These are phyloP conservation scores for Sporothrix pseudoabietina DNA, from an alignment of 2,329 filamentous ascomycete species.

Conservation along the genomic window DNA sequence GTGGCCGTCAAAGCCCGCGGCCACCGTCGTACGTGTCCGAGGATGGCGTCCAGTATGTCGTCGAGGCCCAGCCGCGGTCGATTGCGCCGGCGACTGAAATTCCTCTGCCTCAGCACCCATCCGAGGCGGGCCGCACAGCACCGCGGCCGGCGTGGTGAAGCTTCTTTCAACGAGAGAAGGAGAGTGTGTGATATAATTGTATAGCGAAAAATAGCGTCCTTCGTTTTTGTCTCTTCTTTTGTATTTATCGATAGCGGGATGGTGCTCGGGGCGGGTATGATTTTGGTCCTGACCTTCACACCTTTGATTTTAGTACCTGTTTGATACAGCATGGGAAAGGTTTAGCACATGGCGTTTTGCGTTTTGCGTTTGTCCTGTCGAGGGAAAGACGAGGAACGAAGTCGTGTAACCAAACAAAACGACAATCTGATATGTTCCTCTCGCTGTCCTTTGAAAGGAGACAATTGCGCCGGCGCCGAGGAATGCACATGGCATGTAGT, in stretches of 20 bases:
- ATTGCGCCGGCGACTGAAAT: constrained; percentile 52
- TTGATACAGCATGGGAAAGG: constrained; percentile 10
- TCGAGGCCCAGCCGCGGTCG: constrained; percentile 66
- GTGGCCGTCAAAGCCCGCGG: constrained; percentile 42
- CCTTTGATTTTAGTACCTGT: not conserved
- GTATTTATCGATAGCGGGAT: not conserved
- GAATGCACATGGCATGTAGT: not conserved
- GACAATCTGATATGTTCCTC: not conserved
- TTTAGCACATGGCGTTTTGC: constrained; percentile 20
- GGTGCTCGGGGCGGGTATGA: not conserved
- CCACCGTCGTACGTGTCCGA: constrained; percentile 78
- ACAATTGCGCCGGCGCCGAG: not conserved
- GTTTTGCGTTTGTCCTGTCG: not conserved
- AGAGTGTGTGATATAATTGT: not conserved
- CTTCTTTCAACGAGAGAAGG: not conserved
- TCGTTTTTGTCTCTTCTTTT: not conserved
- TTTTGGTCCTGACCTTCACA: not conserved
- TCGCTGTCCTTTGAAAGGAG: constrained; percentile 22
- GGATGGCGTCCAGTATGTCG: constrained; percentile 71
- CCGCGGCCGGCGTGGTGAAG: constrained; percentile 36
- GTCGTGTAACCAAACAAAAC: not conserved
- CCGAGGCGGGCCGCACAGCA: constrained; percentile 46
- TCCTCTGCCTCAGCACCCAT: constrained; percentile 52
- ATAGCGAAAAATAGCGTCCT: not conserved
- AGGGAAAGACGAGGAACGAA: not conserved